Conservation (phyloP, 495 filamentous ascomycete genomes). For the Hypoxylon cercidicola region DNA sequence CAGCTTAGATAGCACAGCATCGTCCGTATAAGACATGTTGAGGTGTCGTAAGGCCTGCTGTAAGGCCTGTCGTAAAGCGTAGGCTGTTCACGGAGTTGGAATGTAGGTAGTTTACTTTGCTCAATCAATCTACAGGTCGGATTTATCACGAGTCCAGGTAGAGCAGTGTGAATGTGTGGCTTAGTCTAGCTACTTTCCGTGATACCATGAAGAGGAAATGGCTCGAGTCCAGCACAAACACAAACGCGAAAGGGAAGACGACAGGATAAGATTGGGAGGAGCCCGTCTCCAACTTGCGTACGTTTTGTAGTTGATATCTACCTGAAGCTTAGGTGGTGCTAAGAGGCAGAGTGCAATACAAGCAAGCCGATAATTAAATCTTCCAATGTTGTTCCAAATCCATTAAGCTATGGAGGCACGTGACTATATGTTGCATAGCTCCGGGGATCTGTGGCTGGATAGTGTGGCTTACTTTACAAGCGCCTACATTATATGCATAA, state of each 20-base stretch:
- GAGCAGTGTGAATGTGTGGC: constrained; percentile 5
- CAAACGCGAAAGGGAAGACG: no score
- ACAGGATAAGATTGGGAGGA: constrained; percentile 6
- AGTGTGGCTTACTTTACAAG: no score
- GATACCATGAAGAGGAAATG: constrained; percentile 15
- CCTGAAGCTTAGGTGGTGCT: constrained; percentile 11
- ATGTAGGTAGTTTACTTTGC: constrained; percentile 26
- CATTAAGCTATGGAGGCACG: constrained; percentile 2
- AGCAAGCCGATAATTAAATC: background rate
- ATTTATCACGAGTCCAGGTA: constrained; percentile 23
- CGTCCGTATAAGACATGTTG: constrained; percentile 91
- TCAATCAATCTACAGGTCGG: constrained; percentile 36
- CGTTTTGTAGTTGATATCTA: constrained; percentile 25
- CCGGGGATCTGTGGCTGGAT: no score
- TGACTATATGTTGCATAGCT: background rate
- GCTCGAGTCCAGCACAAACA: constrained; percentile 21
- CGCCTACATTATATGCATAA: no score
- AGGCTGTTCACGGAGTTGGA: background rate
- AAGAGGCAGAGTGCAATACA: constrained; percentile 11
- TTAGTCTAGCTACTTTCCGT: constrained; percentile 31
- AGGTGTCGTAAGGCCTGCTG: background rate
- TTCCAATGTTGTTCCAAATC: background rate
- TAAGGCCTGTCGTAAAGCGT: background rate
- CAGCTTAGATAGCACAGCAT: constrained; percentile 92
- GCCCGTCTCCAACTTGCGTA: constrained; percentile 9